Conservation (phyloP, 2,329 filamentous ascomycete genomes). For the Daldinia sp. region DNA sequence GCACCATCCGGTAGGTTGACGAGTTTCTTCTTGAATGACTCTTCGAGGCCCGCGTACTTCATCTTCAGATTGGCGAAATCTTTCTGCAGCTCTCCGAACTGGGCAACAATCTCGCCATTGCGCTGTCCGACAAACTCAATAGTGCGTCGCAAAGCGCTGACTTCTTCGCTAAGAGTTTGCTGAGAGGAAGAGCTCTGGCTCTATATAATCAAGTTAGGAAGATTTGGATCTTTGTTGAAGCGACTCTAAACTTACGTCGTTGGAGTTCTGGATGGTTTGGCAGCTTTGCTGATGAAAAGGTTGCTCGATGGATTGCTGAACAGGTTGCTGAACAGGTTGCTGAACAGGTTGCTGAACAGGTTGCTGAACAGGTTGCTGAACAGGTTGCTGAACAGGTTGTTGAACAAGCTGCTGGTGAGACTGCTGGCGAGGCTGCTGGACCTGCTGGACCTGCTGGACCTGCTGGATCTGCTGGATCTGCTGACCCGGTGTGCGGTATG, state of each 20-base stretch:
- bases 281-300: background rate
- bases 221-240: background rate
- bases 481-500: no score
- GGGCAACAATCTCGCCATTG: background rate
- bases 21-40: background rate
- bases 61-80: background rate
- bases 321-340: background rate
- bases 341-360: background rate
- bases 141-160: background rate
- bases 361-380: background rate
- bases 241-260: background rate
- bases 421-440: no score
- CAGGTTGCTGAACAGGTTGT: background rate
- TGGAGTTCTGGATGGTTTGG: background rate
- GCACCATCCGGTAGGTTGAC: background rate
- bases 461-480: no score
- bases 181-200: background rate
- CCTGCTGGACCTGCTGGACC: no score
- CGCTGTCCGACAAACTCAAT: background rate
- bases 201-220: background rate
- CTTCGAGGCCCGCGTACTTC: background rate
- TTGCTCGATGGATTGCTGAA: background rate
- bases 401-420: no score
- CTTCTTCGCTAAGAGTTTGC: background rate
- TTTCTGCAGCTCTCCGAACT: background rate